Evolutionary conservation across 2,329 filamentous ascomycete genomes (phyloP).

Genomic region (Cladosporium sp.): DNA sequence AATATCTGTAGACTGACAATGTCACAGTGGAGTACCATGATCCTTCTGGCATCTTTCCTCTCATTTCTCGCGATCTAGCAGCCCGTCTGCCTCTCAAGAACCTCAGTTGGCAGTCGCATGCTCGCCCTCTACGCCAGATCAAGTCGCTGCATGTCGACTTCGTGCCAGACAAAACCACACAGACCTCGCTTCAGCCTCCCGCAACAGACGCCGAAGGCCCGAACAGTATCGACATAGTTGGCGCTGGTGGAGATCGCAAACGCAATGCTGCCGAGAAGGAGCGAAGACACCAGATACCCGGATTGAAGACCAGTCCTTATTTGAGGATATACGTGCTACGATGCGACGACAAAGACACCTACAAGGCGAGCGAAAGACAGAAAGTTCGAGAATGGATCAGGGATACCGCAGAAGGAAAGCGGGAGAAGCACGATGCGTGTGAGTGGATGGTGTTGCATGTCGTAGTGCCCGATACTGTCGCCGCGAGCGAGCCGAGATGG

Average conservation of each 20-base stretch:
- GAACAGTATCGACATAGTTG: constrained; percentile 48
- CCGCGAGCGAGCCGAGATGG: constrained; percentile 73
- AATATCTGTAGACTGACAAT: not conserved
- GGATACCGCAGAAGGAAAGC: constrained; percentile 66
- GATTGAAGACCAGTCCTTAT: constrained; percentile 88
- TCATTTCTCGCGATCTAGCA: constrained; percentile 74
- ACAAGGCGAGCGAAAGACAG: constrained; percentile 76
- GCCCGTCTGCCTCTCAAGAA: constrained; percentile 82
- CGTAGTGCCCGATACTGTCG: constrained; percentile 80
- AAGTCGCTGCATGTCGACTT: constrained; percentile 89
- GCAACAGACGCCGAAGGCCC: constrained; percentile 26
- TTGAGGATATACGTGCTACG: constrained; percentile 85
- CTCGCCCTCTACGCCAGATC: constrained; percentile 87
- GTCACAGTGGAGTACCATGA: constrained; percentile 91
- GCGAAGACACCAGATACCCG: constrained; percentile 91
- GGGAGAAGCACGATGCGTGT: constrained; percentile 93
- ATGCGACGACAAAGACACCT: constrained; percentile 93
- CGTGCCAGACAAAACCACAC: constrained; percentile 51
- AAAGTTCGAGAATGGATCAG: constrained; percentile 91
- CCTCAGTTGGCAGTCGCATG: constrained; percentile 95
- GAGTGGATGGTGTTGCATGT: constrained; percentile 96
- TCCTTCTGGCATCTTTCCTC: constrained; percentile 81
- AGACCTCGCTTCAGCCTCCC: constrained; percentile 24
- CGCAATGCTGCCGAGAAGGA: constrained; percentile 44
- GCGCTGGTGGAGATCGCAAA: constrained; percentile 31